Evolutionary conservation across 2,329 filamentous ascomycete species (phyloP).

Genomic region (Chaetomiaceae sp.): DNA sequence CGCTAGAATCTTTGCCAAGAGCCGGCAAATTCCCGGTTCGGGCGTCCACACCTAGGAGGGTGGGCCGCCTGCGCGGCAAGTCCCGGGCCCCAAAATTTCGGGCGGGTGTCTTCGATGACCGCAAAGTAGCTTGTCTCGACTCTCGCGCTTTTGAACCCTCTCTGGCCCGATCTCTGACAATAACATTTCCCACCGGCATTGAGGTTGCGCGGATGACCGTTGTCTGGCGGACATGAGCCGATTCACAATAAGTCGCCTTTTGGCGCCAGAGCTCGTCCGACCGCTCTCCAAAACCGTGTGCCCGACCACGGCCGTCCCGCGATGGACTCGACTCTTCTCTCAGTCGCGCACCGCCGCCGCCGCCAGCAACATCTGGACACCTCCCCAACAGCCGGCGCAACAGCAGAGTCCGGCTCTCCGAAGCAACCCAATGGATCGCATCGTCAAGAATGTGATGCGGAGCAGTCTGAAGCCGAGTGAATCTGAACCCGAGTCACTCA

Average conservation of each 20-base stretch:
- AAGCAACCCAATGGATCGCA: conserved; percentile 2
- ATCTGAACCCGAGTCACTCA: not conserved
- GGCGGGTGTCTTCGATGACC: not conserved
- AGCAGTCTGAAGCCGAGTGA: not conserved
- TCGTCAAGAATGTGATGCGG: conserved; percentile 15
- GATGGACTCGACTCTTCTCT: conserved; percentile 27
- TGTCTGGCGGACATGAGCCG: conserved; percentile 24
- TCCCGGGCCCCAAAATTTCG: conserved; percentile 23
- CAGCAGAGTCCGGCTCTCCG: not conserved
- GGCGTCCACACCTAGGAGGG: not conserved
- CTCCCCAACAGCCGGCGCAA: not conserved
- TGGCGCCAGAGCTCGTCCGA: conserved; percentile 24
- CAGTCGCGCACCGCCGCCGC: conserved; percentile 17
- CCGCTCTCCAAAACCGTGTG: conserved; percentile 12
- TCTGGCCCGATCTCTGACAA: not conserved
- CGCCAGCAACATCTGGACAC: conserved; percentile 1
- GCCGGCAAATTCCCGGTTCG: conserved; percentile 25
- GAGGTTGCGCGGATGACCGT: conserved; percentile 6
- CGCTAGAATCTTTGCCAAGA: conserved; percentile 20
- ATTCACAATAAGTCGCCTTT: conserved; percentile 24
- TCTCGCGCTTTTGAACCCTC: not conserved
- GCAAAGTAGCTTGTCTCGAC: not conserved
- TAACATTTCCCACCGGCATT: not conserved
- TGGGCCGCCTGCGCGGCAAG: not conserved
- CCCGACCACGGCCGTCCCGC: conserved; percentile 17